phyloP scores from a whole-genome alignment of 2,329 filamentous ascomycete genomes.

The Periconia sp. region DNA sequence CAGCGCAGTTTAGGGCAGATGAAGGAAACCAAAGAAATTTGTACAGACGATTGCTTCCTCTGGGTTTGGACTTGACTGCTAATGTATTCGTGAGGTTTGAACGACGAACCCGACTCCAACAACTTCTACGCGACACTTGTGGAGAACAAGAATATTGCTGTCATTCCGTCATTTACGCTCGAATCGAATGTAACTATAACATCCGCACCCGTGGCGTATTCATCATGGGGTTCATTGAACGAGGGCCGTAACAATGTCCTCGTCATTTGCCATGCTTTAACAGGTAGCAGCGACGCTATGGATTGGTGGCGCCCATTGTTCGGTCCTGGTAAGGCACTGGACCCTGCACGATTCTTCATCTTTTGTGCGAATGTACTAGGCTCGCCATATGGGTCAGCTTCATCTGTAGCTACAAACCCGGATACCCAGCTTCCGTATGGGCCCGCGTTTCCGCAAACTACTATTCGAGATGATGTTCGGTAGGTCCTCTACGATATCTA shows the following conservation, averaged over 20 bases:
- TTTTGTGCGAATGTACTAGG: constrained; percentile 62
- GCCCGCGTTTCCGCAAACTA: constrained; percentile 19
- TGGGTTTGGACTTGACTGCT: too few species aligned
- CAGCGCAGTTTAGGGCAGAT: too few species aligned
- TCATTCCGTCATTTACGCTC: constrained; percentile 32
- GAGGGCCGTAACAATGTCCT: constrained; percentile 66
- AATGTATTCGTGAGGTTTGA: too few species aligned
- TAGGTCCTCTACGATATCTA: too few species aligned
- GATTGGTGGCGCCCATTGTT: constrained; percentile 65
- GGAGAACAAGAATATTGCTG: constrained; percentile 30
- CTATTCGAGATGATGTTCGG: too few species aligned
- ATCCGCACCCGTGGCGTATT: constrained; percentile 40
- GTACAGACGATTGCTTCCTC: too few species aligned
- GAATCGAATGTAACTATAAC: constrained; percentile 33
- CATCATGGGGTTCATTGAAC: constrained; percentile 39
- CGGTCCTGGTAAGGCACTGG: constrained; percentile 60
- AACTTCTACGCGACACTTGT: constrained; percentile 34
- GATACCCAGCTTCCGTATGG: constrained; percentile 14
- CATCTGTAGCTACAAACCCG: constrained; percentile 49
- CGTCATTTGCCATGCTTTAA: constrained; percentile 63
- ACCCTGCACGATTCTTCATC: constrained; percentile 60
- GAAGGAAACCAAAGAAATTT: too few species aligned
- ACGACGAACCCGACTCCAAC: constrained; percentile 14
- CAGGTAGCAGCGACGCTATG: constrained; percentile 61
- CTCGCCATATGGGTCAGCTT: constrained; percentile 62